phyloP scores from a whole-genome alignment of 2,329 filamentous ascomycete genomes.

The Aspergillus fumigatus region DNA sequence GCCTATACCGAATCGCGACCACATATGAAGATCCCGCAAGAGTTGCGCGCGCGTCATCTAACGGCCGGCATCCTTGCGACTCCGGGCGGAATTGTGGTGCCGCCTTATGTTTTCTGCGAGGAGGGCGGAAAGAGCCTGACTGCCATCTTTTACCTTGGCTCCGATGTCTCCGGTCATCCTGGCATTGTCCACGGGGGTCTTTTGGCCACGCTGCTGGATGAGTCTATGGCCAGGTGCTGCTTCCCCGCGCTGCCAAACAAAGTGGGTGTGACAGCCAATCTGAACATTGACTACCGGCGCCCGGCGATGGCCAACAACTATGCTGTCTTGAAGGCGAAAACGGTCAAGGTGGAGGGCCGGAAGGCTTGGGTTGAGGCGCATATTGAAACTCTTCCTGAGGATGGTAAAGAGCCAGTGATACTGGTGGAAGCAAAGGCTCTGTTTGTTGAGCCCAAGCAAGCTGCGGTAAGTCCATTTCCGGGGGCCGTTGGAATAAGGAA shows the following conservation, averaged over 20 bases:
- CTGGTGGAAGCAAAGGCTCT: conserved; percentile 79
- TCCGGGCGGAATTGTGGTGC: conserved; percentile 70
- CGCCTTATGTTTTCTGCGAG: conserved; percentile 73
- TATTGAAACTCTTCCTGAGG: conserved; percentile 70
- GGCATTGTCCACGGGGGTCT: conserved; percentile 88
- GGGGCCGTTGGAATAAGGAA: not conserved
- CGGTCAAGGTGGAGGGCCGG: conserved; percentile 79
- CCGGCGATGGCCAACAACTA: conserved; percentile 73
- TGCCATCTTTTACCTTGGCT: conserved; percentile 71
- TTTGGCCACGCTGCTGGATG: conserved; percentile 87
- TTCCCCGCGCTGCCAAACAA: conserved; percentile 85
- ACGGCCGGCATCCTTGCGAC: conserved; percentile 77
- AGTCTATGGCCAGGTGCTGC: conserved; percentile 81
- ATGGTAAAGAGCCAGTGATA: conserved; percentile 60
- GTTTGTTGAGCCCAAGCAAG: conserved; percentile 83
- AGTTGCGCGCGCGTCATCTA: conserved; percentile 67
- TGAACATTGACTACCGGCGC: conserved; percentile 76
- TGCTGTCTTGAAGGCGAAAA: conserved; percentile 73
- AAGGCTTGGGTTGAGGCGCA: conserved; percentile 92
- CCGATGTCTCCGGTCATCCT: conserved; percentile 80
- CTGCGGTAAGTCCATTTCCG: conserved; percentile 56
- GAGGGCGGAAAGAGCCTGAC: conserved; percentile 65
- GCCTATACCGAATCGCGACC: conserved; percentile 73
- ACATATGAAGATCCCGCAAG: conserved; percentile 75
- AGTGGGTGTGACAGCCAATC: conserved; percentile 73